A percentile compares a stretch with the other conserved stretches of the same genome.
Conservation (phyloP, 495 filamentous ascomycete genomes). For the Hypomontagnella monticulosa region DNA sequence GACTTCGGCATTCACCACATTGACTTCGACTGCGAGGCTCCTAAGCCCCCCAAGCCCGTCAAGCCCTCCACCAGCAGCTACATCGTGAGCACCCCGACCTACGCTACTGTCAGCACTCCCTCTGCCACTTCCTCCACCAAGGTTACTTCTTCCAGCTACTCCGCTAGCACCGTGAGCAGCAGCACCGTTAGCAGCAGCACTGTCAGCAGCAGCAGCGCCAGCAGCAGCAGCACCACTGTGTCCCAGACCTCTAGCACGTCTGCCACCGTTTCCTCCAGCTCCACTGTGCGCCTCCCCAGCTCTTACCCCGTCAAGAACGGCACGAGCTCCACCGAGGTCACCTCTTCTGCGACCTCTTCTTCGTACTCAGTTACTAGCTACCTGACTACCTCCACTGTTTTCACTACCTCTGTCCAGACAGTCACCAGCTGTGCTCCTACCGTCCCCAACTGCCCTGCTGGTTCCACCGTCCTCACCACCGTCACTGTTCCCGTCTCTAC, state of each 20-base stretch:
- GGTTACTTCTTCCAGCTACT: constrained; percentile 20
- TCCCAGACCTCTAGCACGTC: constrained; percentile 30
- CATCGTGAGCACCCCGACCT: constrained; percentile 35
- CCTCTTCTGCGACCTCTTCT: constrained; percentile 33
- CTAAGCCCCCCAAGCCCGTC: constrained; percentile 50
- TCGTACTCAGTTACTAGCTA: constrained; percentile 48
- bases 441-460: constrained; percentile 67
- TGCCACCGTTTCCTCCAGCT: constrained; percentile 31
- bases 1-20: constrained; percentile 79
- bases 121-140: constrained; percentile 18
- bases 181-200: neutral
- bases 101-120: constrained; percentile 23
- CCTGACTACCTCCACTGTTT: constrained; percentile 68
- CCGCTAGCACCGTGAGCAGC: constrained; percentile 9
- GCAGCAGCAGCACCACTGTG: constrained; percentile 8
- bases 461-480: constrained; percentile 60
- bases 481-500: constrained; percentile 70
- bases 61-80: constrained; percentile 44
- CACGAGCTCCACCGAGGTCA: constrained; percentile 40
- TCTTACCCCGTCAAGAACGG: constrained; percentile 28
- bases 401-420: constrained; percentile 65
- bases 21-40: constrained; percentile 79
- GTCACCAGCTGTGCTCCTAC: constrained; percentile 68
- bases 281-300: constrained; percentile 29
- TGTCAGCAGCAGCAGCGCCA: neutral